A percentile compares a stretch with the other conserved stretches of the same genome.
phyloP scores from a whole-genome alignment of 2,329 filamentous ascomycete genomes.

The Lasiodiplodia theobromae region DNA sequence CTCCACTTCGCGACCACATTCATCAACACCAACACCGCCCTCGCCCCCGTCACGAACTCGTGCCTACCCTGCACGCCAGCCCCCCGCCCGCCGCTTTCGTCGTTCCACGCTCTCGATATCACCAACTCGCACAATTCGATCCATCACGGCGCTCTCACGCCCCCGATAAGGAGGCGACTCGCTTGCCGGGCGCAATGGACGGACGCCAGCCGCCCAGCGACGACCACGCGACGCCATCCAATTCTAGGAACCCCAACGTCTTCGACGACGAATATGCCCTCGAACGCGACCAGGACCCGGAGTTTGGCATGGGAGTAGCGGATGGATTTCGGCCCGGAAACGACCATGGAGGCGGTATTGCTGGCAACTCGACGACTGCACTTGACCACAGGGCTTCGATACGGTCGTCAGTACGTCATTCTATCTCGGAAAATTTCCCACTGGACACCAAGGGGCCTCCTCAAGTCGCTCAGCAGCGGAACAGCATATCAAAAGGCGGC shows the following conservation, averaged over 20 bases:
- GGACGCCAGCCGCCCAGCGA: slow-evolving; percentile 44
- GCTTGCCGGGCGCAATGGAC: slow-evolving; percentile 44
- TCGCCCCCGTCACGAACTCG: slow-evolving; percentile 14
- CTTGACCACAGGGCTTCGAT: slow-evolving; percentile 32
- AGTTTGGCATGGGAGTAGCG: slow-evolving; percentile 52
- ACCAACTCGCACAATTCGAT: slow-evolving; percentile 31
- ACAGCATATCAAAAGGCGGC: slow-evolving; percentile 45
- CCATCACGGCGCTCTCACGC: slow-evolving; percentile 29
- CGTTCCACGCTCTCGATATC: background rate
- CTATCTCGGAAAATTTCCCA: slow-evolving; percentile 27
- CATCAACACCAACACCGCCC: slow-evolving; percentile 36
- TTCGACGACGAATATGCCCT: slow-evolving; percentile 59
- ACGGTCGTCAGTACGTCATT: slow-evolving; percentile 32
- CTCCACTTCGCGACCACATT: slow-evolving; percentile 31
- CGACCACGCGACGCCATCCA: slow-evolving; percentile 38
- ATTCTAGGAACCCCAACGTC: slow-evolving; percentile 48
- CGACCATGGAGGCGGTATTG: slow-evolving; percentile 34
- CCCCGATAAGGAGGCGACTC: slow-evolving; percentile 30
- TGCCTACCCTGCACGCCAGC: slow-evolving; percentile 16
- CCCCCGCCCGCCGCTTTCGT: slow-evolving; percentile 1
- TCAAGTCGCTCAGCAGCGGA: slow-evolving; percentile 36
- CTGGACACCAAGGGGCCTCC: slow-evolving; percentile 18
- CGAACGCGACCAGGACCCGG: slow-evolving; percentile 45
- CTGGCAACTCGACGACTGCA: slow-evolving; percentile 27
- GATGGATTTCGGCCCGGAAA: slow-evolving; percentile 55